phyloP scores from a whole-genome alignment of 2,329 filamentous ascomycete genomes.

The Penicillium thymicola region DNA sequence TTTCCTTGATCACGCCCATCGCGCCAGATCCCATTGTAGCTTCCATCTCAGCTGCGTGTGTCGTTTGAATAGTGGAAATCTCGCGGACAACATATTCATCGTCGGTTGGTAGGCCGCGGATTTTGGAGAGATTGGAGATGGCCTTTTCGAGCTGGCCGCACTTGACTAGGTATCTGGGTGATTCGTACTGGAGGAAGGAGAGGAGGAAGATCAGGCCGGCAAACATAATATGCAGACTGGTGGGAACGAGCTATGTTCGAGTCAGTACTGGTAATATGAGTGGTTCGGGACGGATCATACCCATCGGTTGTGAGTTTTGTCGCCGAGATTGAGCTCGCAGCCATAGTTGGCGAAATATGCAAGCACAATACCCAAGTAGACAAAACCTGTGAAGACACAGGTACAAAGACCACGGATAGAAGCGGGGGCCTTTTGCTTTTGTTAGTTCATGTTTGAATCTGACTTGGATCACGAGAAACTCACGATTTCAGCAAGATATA shows the following conservation, averaged over 20 bases:
- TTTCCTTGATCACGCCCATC: slow-evolving; percentile 64
- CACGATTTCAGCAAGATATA: slow-evolving; percentile 69
- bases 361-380: slow-evolving; percentile 67
- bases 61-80: slow-evolving; percentile 61
- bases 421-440: slow-evolving; percentile 50
- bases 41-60: slow-evolving; percentile 68
- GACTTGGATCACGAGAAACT: slow-evolving; percentile 3
- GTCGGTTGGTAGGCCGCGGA: slow-evolving; percentile 59
- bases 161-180: slow-evolving; percentile 68
- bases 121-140: slow-evolving; percentile 43
- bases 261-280: slow-evolving; percentile 3
- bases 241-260: slow-evolving; percentile 53
- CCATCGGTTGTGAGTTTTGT: slow-evolving; percentile 46
- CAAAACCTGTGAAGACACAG: slow-evolving; percentile 65
- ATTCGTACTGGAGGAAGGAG: slow-evolving; percentile 67
- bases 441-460: background rate
- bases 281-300: slow-evolving; percentile 38
- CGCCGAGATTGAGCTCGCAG: slow-evolving; percentile 50
- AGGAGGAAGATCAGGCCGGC: slow-evolving; percentile 67
- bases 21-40: slow-evolving; percentile 65
- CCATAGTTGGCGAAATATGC: slow-evolving; percentile 75
- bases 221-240: slow-evolving; percentile 74
- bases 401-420: slow-evolving; percentile 71
- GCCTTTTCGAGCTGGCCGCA: slow-evolving; percentile 54
- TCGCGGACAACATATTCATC: slow-evolving; percentile 62